Evolutionary conservation across 164 flowering plant genomes (phyloP), one percentile per base, ranked within the genome.

Genomic region (Taxillus chinensis): DNA sequence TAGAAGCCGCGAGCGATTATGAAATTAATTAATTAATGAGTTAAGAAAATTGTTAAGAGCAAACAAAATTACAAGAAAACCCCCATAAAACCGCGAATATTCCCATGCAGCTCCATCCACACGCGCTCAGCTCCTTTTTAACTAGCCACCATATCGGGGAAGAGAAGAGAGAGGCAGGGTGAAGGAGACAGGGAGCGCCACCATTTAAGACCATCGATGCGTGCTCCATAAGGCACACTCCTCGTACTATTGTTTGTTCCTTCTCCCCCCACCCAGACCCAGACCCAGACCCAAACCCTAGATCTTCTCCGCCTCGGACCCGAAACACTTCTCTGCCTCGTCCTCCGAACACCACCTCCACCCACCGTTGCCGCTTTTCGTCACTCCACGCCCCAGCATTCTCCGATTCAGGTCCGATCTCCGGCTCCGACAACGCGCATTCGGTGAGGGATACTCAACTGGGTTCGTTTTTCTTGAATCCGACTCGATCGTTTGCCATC

Each of bases 121-220:
- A 43, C 59, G 10, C 27, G 27, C 27, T 27, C 69, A 42, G 40
- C 50, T 54, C 53, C 38, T 38, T 38, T 45, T 7, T 8, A 41
- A 17, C 64, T 37, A 41, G 16, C 8, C 4, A 3, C 3, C 7
- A 41, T 17, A 12, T 16, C 3, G 27, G 27, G 54, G 15, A 27
- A 8, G 54, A 51, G 27, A 5, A 57, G 45, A 15, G 12, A 45
- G 63, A 52, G 41, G 41, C 42, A 52, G 57, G 50, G 62, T 58
- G 38, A 12, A 61, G 46, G 64, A 55, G 66, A 64, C 50, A 53
- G 41, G 51, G 50, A 61, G 48, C 57, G 69, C 63, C 78, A 64
- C 74, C 75, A 65, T 69, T 72, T 62, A 72, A 58, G 76, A 70
- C 72, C 68, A 51, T 50, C 11, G 57, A 72, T 67, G 75, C 79